Percentiles rank a stretch among this genome's conserved stretches.
Evolutionary conservation across 192 early-diverging fungal species (phyloP).

Genomic region (Umbelopsis isabellina): DNA sequence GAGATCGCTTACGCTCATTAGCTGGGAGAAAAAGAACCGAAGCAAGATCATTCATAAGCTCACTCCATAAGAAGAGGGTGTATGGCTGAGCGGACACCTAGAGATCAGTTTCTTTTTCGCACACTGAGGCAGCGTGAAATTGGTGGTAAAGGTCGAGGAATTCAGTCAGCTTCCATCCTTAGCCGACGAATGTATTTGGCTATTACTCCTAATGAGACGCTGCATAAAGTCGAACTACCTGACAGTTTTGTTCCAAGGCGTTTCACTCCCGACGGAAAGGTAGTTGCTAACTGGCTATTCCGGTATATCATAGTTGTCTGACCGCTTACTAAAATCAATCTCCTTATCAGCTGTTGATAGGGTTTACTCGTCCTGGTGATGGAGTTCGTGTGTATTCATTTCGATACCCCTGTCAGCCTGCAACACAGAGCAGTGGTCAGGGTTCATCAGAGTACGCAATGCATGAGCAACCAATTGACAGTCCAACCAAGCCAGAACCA

Average conservation of each 20-base stretch:
- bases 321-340: neutral
- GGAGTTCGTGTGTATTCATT: constrained; percentile 43
- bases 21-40: no score
- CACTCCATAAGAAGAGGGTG: neutral
- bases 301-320: neutral
- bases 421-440: neutral
- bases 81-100: neutral
- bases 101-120: constrained; percentile 6
- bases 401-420: constrained; percentile 1
- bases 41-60: no score
- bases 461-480: neutral
- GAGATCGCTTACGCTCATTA: no score
- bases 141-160: constrained; percentile 11
- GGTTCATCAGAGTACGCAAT: neutral
- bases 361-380: constrained; percentile 44
- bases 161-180: constrained; percentile 13
- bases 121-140: neutral
- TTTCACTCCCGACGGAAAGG: constrained; percentile 58
- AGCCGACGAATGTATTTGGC: constrained; percentile 34
- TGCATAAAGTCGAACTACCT: constrained; percentile 43
- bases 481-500: neutral
- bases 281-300: constrained; percentile 11
- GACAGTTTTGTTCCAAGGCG: constrained; percentile 32
- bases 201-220: constrained; percentile 49
- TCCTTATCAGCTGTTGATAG: constrained; percentile 43